Evolutionary conservation across 2,329 filamentous ascomycete species (phyloP).

Genomic region (Aspergillus sp.): DNA sequence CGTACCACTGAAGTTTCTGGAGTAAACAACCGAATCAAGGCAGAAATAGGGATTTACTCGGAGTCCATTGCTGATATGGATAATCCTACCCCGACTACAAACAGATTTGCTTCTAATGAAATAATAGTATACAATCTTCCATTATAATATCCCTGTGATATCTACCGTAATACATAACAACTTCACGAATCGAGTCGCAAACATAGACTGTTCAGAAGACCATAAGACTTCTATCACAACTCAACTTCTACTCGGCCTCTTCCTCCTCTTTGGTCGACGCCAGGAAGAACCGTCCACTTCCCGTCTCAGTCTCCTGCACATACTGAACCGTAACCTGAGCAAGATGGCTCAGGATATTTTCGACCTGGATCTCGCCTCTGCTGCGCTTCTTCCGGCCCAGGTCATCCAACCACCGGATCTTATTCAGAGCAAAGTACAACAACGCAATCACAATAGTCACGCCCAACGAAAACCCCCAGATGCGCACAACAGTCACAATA

Average conservation of each 20-base stretch:
- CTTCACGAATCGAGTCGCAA: too few relatives aligned
- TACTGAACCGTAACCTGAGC: constrained; percentile 51
- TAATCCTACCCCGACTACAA: too few relatives aligned
- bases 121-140: too few relatives aligned
- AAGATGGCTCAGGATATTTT: constrained; percentile 51
- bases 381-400: constrained; percentile 49
- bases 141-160: too few relatives aligned
- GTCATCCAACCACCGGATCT: constrained; percentile 46
- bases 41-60: too few relatives aligned
- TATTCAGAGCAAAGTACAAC: constrained; percentile 50
- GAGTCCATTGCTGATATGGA: too few relatives aligned
- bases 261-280: constrained; percentile 46
- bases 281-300: constrained; percentile 45
- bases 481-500: constrained; percentile 54
- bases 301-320: constrained; percentile 44
- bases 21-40: too few relatives aligned
- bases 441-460: constrained; percentile 54
- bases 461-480: constrained; percentile 53
- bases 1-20: too few relatives aligned
- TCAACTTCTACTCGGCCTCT: constrained; percentile 36
- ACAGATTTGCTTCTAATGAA: too few relatives aligned
- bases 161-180: too few relatives aligned
- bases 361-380: constrained; percentile 51
- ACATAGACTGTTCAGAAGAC: too few relatives aligned
- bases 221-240: too few relatives aligned